phyloP scores from a whole-genome alignment of 164 flowering plant genomes.

The Macadamia integrifolia region DNA sequence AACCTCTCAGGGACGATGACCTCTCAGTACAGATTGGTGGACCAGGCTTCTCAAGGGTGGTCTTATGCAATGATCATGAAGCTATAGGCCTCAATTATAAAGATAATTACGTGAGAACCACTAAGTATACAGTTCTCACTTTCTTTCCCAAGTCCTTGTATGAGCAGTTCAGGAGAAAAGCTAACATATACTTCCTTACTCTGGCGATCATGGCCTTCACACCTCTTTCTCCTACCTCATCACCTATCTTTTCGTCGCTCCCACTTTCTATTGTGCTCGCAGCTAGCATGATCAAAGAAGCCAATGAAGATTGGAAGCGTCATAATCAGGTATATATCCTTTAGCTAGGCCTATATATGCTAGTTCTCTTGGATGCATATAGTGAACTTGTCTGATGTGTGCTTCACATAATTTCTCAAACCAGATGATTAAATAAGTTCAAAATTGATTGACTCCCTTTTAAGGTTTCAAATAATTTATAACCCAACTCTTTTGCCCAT shows the following conservation, averaged over 20 bases:
- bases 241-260: constrained; percentile 45
- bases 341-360: background rate
- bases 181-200: constrained; percentile 70
- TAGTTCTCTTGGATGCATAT: background rate
- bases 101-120: constrained; percentile 60
- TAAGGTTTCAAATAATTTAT: too few relatives aligned
- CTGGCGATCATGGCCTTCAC: constrained; percentile 59
- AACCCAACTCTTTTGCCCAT: too few relatives aligned
- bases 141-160: constrained; percentile 78
- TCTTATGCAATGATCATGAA: constrained; percentile 59
- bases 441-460: background rate
- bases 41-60: constrained; percentile 75
- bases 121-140: constrained; percentile 62
- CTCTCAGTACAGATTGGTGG: constrained; percentile 58
- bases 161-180: constrained; percentile 84
- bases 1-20: constrained; percentile 41
- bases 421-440: background rate
- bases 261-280: constrained; percentile 67
- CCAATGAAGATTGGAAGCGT: constrained; percentile 71
- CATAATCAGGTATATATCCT: constrained; percentile 48
- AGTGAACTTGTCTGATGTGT: background rate
- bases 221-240: constrained; percentile 46
- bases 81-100: constrained; percentile 34
- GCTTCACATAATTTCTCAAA: background rate
- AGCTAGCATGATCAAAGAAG: constrained; percentile 73